Evolutionary conservation across 352 stramenopile species (phyloP).

Genomic region (Aphanomyces cochlioides): DNA sequence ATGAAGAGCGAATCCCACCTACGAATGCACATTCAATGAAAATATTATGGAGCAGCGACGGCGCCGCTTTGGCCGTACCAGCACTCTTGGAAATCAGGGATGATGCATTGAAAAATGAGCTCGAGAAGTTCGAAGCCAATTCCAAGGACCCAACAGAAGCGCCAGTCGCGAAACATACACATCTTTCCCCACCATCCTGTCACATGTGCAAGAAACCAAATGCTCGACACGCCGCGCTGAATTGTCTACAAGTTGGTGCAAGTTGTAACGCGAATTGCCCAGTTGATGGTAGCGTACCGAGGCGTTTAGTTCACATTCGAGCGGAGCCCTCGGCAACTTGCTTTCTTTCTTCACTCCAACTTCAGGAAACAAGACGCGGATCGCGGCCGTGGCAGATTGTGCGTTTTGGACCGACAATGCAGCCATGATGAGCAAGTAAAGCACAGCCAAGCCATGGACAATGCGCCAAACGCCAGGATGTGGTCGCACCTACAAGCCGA

Average conservation of each 20-base stretch:
- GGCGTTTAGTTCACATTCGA: slow-evolving; percentile 67
- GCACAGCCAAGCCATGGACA: slow-evolving; percentile 71
- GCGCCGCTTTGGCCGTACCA: slow-evolving; percentile 43
- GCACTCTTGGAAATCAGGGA: slow-evolving; percentile 92
- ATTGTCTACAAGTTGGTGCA: slow-evolving; percentile 39
- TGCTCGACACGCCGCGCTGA: slow-evolving; percentile 67
- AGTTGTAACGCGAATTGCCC: not conserved
- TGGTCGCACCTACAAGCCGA: slow-evolving; percentile 41
- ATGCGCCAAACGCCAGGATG: slow-evolving; percentile 76
- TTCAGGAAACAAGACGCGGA: slow-evolving; percentile 74
- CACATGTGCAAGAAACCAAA: slow-evolving; percentile 84
- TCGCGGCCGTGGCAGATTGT: slow-evolving; percentile 49
- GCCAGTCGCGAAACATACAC: slow-evolving; percentile 92
- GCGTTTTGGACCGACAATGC: slow-evolving; percentile 69
- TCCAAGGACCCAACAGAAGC: slow-evolving; percentile 88
- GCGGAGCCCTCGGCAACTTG: slow-evolving; percentile 30
- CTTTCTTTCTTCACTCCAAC: slow-evolving; percentile 42
- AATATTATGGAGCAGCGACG: not conserved
- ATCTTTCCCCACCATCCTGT: slow-evolving; percentile 90
- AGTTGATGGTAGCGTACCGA: slow-evolving; percentile 33
- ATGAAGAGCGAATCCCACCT: slow-evolving; percentile 91
- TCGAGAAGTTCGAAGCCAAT: slow-evolving; percentile 90
- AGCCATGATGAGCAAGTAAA: slow-evolving; percentile 72
- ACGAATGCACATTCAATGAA: not conserved
- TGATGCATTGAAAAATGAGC: slow-evolving; percentile 83